A percentile compares a stretch with the other conserved stretches of the same genome.
Evolutionary conservation across 345 rosid species (phyloP).

Genomic region (Salix koriyanagi): DNA sequence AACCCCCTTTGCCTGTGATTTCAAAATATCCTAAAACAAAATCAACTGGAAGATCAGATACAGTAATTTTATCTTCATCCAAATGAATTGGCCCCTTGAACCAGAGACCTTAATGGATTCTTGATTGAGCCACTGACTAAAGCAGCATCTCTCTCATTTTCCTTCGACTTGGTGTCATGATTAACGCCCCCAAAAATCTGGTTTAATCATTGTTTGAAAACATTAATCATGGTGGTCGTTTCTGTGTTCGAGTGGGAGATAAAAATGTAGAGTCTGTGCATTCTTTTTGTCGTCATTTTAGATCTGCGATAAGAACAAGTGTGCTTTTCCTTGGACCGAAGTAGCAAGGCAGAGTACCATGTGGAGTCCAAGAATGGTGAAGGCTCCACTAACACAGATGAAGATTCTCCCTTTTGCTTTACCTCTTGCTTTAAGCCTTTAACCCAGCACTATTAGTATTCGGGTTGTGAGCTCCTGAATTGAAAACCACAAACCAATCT

Average conservation of each 20-base stretch:
- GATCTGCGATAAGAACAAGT: conserved; percentile 4
- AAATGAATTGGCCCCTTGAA: background rate
- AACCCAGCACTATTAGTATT: background rate
- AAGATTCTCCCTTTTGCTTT: conserved; percentile 17
- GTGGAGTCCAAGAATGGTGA: conserved; percentile 15
- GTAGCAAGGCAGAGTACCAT: background rate
- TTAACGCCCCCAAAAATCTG: background rate
- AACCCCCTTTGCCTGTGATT: background rate
- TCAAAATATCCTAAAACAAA: background rate
- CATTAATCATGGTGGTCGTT: background rate
- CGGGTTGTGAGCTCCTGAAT: conserved; percentile 9
- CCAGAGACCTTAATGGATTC: background rate
- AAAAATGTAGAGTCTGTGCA: background rate
- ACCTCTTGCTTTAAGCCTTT: conserved; percentile 7
- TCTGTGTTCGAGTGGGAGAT: background rate
- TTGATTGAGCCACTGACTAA: background rate
- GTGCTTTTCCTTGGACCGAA: conserved; percentile 7
- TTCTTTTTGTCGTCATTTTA: background rate
- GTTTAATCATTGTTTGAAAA: conserved; percentile 8
- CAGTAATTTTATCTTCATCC: background rate
- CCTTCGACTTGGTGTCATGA: conserved; percentile 8
- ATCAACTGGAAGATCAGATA: background rate
- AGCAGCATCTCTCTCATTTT: background rate
- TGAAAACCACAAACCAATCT: conserved; percentile 22
- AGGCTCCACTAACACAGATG: conserved; percentile 26